Percentiles rank a stretch among this genome's conserved stretches.
Evolutionary conservation across 192 early-diverging fungal genomes (phyloP).

Genomic region (Coemansia guatemalensis): DNA sequence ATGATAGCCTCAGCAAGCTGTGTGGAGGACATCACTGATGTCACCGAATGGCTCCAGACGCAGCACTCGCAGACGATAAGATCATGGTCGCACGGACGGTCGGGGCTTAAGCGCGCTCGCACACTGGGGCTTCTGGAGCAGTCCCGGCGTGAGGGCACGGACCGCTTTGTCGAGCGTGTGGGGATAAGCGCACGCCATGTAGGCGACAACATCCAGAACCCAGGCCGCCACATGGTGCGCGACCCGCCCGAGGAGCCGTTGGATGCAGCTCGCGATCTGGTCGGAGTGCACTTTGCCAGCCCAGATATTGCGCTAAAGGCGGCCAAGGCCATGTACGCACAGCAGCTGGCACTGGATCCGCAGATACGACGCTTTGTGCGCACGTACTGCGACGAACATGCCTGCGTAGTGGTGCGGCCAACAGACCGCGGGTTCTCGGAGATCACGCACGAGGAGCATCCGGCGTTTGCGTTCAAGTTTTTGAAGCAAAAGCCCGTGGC

Average conservation of each 20-base stretch:
- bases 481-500: conserved; percentile 71
- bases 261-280: conserved; percentile 30
- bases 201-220: conserved; percentile 59
- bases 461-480: conserved; percentile 85
- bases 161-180: conserved; percentile 45
- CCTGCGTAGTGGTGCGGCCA: conserved; percentile 70
- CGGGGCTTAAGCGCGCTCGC: conserved; percentile 45
- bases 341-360: conserved; percentile 79
- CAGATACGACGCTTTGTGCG: conserved; percentile 76
- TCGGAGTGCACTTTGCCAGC: conserved; percentile 24
- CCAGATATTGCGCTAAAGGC: conserved; percentile 45
- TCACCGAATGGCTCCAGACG: conserved; percentile 64
- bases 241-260: conserved; percentile 9
- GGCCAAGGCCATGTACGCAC: conserved; percentile 68
- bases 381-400: conserved; percentile 64
- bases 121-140: conserved; percentile 43
- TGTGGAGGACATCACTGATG: conserved; percentile 65
- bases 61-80: conserved; percentile 52
- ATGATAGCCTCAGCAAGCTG: conserved; percentile 22
- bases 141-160: conserved; percentile 40
- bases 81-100: conserved; percentile 16
- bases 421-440: conserved; percentile 76
- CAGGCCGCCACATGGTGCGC: conserved; percentile 40
- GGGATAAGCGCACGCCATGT: conserved; percentile 62
- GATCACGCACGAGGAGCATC: conserved; percentile 73